Conservation (phyloP, 2,329 filamentous ascomycete species). For the Aspergillus ochraceoroseus region DNA sequence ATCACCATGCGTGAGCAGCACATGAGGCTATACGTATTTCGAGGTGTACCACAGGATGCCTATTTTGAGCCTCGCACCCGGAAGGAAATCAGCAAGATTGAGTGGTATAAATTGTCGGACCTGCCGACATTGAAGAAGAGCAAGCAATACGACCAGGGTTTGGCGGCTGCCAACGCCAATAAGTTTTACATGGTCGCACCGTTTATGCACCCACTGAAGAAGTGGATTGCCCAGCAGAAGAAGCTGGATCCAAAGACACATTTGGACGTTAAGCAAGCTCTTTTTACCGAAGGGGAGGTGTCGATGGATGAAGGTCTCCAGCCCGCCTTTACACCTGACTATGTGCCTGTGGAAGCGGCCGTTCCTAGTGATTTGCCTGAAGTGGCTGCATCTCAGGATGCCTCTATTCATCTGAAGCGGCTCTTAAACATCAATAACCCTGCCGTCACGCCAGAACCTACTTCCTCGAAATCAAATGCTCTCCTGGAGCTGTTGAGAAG, state of each 20-base stretch:
- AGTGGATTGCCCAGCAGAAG: constrained; percentile 83
- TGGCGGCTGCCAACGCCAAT: constrained; percentile 60
- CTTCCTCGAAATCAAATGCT: constrained; percentile 46
- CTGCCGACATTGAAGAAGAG: constrained; percentile 74
- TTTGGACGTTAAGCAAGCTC: constrained; percentile 41
- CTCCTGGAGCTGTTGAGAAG: constrained; percentile 55
- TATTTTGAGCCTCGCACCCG: constrained; percentile 83
- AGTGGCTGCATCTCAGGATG: constrained; percentile 40
- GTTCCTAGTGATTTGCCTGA: constrained; percentile 41
- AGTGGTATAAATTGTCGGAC: constrained; percentile 88
- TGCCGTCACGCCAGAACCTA: constrained; percentile 19
- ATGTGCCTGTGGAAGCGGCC: constrained; percentile 22
- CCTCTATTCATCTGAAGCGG: constrained; percentile 51
- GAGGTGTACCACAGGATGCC: constrained; percentile 79
- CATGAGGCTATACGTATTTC: constrained; percentile 86
- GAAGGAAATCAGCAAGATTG: constrained; percentile 95
- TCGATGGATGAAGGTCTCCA: constrained; percentile 56
- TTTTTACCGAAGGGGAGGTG: constrained; percentile 46
- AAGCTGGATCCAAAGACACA: constrained; percentile 59
- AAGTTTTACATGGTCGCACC: constrained; percentile 99
- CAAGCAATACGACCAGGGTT: constrained; percentile 60
- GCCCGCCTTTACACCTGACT: constrained; percentile 20
- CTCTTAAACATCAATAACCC: constrained; percentile 39
- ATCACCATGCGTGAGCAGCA: constrained; percentile 89
- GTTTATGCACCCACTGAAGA: constrained; percentile 77